Evolutionary conservation across 2,329 filamentous ascomycete species (phyloP), one percentile per base, ranked within the genome.

Genomic region (Pyricularia sp.): DNA sequence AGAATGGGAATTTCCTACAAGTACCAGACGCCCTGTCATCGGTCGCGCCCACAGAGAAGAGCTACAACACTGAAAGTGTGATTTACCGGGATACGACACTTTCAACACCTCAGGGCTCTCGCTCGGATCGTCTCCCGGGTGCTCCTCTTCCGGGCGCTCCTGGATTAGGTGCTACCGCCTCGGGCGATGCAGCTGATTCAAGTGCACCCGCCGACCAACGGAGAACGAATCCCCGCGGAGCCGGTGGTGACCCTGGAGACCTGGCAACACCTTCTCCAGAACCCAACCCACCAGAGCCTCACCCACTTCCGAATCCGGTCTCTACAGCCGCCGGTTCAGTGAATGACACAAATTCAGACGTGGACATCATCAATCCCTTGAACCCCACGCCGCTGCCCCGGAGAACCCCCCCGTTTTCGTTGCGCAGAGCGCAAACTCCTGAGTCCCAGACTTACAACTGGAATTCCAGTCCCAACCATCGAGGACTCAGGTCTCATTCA

Each of bases 61-160:
- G 67, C 33, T 68, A 64, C 67, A 68, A 68, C 59, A 33, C 63
- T 12, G 67, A 68, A 50, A 68, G 67, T 26, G n/a, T 63, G 31
- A 36, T 68, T 9, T 68, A 28, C 31, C 58, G 63, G 23, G 14
- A 36, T n/a, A 58, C 67, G 28, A 64, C 31, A 12, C 12, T 68
- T 17, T 33, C 61, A 25, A 68, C 67, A 28, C 67, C 67, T 20
- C 25, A 61, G 23, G 58, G 17, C 6, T 26, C 25, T 63, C 25
- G 26, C 11, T 26, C 59, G 12, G 3, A 12, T 6, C 33, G 4
- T 36, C 11, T 11, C 31, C 31, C 31, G 31, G 31, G 31, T 11
- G 6, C 31, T 9, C 7, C 6, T 33, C 31, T 9, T 33, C 10
- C 31, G 5, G 31, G 2, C 10, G 31, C 31, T 10, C 31, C 10